Base-by-base conservation (phyloP, 2,329 filamentous ascomycete genomes). In the Cercospora sesami region DNA sequence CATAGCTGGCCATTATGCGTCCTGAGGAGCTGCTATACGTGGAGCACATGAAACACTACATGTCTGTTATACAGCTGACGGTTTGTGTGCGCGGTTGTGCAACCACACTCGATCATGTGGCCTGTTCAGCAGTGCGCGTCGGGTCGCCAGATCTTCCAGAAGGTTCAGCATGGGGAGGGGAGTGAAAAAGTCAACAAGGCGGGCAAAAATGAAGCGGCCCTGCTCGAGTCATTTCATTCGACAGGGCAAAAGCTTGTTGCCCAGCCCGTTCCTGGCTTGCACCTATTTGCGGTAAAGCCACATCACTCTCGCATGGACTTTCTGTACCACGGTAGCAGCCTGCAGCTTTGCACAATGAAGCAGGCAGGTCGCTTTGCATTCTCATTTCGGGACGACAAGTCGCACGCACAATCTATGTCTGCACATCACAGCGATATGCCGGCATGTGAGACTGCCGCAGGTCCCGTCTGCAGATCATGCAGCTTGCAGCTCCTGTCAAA, bases 201-300 rank as follows among this genome's bases (percentile, higher is more conserved):
- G 8, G 26, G 26, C 36, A 62, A 48, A 60, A 14, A 12, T 33
- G 12, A 14, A 30, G 36, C 28, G 61, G 21, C 28, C 61, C n/a
- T 63, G 42, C 28, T 55, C 42, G 48, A 26, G 28, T 55, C 61
- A 63, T 63, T 51, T 63, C 48, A 36, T 33, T 36, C 26, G 31
- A 55, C 28, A 33, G 31, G 48, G 42, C 61, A 9, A 63, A 63
- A 63, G 61, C 60, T 51, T 63, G 42, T 51, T 30, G 14, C 10
- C 42, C 18, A 48, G 14, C 39, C 61, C n/a, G n/a, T 31, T 55
- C 45, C 61, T 55, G 28, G 61, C 14, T 2, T 0, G 1, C 5
- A 63, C 9, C 61, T 55, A 63, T 63, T 55, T 51, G 36, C 28
- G 36, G 60, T 21, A n/a, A 28, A 31, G 18, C 45, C 12, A 18